Percentiles rank a stretch among this genome's conserved stretches.
Conservation (phyloP, 768 basidiomycete genomes). For the Termitomyces sp. region DNA sequence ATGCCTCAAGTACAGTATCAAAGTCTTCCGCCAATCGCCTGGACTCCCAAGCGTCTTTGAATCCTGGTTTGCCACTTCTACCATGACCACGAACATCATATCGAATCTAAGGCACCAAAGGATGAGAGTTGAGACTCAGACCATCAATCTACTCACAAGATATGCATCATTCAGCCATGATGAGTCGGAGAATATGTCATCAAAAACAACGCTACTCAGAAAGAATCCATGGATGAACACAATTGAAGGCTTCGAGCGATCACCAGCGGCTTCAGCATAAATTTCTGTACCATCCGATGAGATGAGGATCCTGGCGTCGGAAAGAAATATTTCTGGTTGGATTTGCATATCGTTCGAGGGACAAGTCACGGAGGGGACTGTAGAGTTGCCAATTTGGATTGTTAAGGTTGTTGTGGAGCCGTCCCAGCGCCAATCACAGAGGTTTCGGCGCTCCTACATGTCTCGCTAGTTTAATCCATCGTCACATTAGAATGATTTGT, state of each 20-base stretch:
- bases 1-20: conserved; percentile 24
- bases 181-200: conserved; percentile 29
- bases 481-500: background rate
- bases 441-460: background rate
- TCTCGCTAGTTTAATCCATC: background rate
- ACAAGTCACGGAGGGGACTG: background rate
- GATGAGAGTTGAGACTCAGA: background rate
- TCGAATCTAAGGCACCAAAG: conserved; percentile 19
- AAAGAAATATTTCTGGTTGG: conserved; percentile 1
- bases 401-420: background rate
- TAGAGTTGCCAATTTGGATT: background rate
- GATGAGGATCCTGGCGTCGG: conserved; percentile 15
- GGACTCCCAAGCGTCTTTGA: conserved; percentile 22
- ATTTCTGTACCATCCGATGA: conserved; percentile 35
- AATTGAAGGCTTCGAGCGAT: conserved; percentile 29
- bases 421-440: background rate
- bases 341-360: conserved; percentile 3
- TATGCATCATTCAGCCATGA: conserved; percentile 21
- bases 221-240: conserved; percentile 35
- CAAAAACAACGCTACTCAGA: conserved; percentile 26
- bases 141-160: conserved; percentile 17
- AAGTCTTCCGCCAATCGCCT: conserved; percentile 26
- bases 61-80: conserved; percentile 22
- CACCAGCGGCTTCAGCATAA: conserved; percentile 32
- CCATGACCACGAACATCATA: conserved; percentile 32